phyloP scores from a whole-genome alignment of 2,329 filamentous ascomycete species.

The Hypoxylon sp. region DNA sequence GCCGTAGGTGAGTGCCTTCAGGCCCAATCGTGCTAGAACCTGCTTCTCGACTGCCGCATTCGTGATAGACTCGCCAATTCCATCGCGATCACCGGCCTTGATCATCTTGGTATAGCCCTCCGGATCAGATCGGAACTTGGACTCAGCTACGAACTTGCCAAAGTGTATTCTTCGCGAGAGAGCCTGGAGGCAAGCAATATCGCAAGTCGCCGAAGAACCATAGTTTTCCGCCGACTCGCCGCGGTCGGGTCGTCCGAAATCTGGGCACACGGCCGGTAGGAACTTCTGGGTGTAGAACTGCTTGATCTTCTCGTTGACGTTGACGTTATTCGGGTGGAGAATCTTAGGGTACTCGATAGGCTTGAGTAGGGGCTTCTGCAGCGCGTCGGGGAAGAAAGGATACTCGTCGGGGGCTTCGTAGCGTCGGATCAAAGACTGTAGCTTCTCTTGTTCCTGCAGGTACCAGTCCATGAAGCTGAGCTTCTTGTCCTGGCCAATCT shows the following conservation, averaged over 20 bases:
- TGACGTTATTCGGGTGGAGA: conserved; percentile 88
- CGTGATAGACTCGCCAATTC: conserved; percentile 91
- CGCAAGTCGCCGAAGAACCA: conserved; percentile 89
- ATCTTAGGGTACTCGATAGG: conserved; percentile 89
- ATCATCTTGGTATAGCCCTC: conserved; percentile 87
- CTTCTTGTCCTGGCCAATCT: conserved; percentile 67
- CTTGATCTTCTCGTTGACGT: conserved; percentile 90
- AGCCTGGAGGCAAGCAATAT: conserved; percentile 90
- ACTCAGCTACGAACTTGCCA: conserved; percentile 97
- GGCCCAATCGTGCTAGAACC: conserved; percentile 84
- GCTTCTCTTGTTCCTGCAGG: conserved; percentile 85
- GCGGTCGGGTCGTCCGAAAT: conserved; percentile 80
- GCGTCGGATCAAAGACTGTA: conserved; percentile 93
- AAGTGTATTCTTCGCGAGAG: conserved; percentile 94
- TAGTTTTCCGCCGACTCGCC: conserved; percentile 94
- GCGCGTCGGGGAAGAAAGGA: conserved; percentile 89
- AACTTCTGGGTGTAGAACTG: conserved; percentile 84
- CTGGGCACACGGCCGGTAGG: conserved; percentile 83
- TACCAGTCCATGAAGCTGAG: conserved; percentile 96
- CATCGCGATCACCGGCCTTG: conserved; percentile 79
- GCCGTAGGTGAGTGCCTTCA: conserved; percentile 95
- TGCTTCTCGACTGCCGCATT: conserved; percentile 89
- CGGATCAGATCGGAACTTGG: conserved; percentile 87
- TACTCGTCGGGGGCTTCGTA: conserved; percentile 98
- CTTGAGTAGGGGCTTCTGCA: conserved; percentile 85